Conservation (phyloP, 768 basidiomycete species). For the Russula virescens region DNA sequence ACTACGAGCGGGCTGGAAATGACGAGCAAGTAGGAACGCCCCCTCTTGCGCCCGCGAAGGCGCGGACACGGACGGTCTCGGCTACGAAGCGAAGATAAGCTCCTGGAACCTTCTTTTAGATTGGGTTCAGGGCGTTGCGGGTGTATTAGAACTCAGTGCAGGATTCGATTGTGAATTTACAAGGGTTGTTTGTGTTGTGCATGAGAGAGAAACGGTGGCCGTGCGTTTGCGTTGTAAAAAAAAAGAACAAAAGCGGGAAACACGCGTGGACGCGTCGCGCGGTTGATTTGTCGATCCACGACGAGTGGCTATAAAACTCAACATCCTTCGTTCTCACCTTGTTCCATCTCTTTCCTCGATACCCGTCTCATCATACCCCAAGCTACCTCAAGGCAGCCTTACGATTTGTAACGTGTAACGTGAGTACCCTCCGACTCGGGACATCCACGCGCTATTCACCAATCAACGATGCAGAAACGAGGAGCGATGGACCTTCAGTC, state of each 20-base stretch:
- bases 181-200: background rate
- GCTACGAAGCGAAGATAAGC: conserved; percentile 22
- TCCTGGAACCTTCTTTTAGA: background rate
- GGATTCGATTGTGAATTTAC: background rate
- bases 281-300: conserved; percentile 14
- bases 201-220: background rate
- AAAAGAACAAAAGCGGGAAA: background rate
- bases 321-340: background rate
- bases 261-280: conserved; percentile 22
- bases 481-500: conserved; percentile 64
- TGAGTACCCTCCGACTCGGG: background rate
- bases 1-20: conserved; percentile 17
- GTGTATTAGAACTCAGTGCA: conserved; percentile 1
- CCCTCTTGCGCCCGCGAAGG: background rate
- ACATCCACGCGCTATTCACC: conserved; percentile 1
- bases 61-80: conserved; percentile 22
- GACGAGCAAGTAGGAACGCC: conserved; percentile 11
- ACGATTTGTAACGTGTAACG: background rate
- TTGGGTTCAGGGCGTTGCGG: conserved; percentile 6
- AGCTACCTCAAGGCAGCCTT: conserved; percentile 2
- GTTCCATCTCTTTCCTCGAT: conserved; percentile 3
- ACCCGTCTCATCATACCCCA: conserved; percentile 16
- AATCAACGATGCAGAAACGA: background rate
- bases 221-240: background rate
- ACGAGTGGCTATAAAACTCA: conserved; percentile 13